phyloP scores from a whole-genome alignment of 176 grass and related monocot species.

The Oryza longistaminata region DNA sequence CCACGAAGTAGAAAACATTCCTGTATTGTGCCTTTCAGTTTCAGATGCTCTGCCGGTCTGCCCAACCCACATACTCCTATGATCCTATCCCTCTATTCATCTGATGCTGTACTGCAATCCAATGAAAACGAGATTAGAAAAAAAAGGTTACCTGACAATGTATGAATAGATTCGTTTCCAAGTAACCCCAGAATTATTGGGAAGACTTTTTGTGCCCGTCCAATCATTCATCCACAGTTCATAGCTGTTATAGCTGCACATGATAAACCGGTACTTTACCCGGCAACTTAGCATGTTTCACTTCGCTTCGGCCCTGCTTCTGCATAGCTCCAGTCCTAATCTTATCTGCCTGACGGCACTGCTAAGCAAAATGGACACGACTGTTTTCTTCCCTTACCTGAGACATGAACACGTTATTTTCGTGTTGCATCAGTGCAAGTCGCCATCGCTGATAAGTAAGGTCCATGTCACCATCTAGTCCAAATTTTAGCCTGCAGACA shows the following conservation, averaged over 20 bases:
- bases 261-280: background rate
- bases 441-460: background rate
- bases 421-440: background rate
- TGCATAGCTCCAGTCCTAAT: slow-evolving; percentile 3
- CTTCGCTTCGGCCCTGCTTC: background rate
- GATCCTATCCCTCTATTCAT: background rate
- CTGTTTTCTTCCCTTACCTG: background rate
- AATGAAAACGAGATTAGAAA: background rate
- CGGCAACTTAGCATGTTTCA: background rate
- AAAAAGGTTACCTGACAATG: background rate
- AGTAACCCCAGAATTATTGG: background rate
- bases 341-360: background rate
- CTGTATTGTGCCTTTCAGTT: background rate
- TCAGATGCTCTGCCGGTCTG: background rate
- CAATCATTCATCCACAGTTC: slow-evolving; percentile 9
- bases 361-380: background rate
- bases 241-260: slow-evolving; percentile 18
- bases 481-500: background rate
- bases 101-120: background rate
- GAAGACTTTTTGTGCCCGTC: slow-evolving; percentile 14
- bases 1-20: background rate
- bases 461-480: background rate
- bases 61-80: background rate
- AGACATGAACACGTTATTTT: background rate
- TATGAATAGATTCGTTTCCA: slow-evolving; percentile 11